Evolutionary conservation across 169 alveolate genomes (phyloP).

Genomic region (Blepharisma undulans): DNA sequence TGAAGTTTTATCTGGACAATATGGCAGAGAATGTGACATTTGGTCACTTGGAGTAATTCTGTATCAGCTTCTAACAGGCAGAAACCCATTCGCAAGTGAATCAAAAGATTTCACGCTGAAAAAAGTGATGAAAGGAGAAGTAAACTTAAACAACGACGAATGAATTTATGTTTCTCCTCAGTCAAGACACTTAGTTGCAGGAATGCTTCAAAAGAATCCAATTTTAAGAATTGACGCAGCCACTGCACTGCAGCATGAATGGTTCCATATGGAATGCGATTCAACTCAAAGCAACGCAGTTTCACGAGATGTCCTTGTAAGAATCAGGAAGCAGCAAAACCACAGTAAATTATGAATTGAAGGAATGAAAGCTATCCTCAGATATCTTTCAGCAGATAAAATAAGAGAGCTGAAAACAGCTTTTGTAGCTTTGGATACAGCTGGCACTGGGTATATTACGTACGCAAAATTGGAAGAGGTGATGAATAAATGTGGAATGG

Average conservation of each 20-base stretch:
- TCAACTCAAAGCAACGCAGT: not conserved
- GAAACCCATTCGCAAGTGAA: not conserved
- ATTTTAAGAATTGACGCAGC: slow-evolving; percentile 26
- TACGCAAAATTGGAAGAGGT: not conserved
- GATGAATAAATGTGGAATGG: slow-evolving; percentile 18
- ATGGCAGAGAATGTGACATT: slow-evolving; percentile 28
- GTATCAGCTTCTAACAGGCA: slow-evolving; percentile 20
- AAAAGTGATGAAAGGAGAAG: slow-evolving; percentile 67
- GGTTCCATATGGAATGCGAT: slow-evolving; percentile 27
- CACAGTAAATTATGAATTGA: slow-evolving; percentile 15
- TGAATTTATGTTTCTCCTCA: not conserved
- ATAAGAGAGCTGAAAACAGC: slow-evolving; percentile 14
- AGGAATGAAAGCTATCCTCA: slow-evolving; percentile 30
- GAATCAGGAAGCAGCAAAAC: slow-evolving; percentile 7
- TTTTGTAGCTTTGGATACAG: slow-evolving; percentile 15
- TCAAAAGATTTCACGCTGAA: not conserved
- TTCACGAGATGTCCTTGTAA: not conserved
- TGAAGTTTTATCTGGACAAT: slow-evolving; percentile 32
- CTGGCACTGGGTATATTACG: slow-evolving; percentile 21
- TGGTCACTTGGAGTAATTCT: slow-evolving; percentile 36
- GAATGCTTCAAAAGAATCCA: slow-evolving; percentile 30
- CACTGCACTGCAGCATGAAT: slow-evolving; percentile 38
- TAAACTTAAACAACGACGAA: not conserved
- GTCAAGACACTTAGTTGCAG: slow-evolving; percentile 34
- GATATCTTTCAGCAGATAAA: not conserved